phyloP scores from a whole-genome alignment of 169 alveolate genomes.

The Besnoitia besnoiti region DNA sequence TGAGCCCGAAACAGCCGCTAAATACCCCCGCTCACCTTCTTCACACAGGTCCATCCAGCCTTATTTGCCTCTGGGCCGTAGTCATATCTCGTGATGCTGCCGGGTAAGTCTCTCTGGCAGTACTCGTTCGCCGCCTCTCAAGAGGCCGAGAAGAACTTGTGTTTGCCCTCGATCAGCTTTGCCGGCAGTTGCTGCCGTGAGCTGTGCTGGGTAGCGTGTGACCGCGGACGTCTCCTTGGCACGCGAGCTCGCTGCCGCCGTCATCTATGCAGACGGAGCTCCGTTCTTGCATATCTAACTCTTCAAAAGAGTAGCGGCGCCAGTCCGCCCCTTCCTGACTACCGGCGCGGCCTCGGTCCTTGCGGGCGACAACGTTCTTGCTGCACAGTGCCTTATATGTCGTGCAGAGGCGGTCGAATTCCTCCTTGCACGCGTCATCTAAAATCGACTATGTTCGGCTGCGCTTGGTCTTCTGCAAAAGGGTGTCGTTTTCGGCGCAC shows the following conservation, averaged over 20 bases:
- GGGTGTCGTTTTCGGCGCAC: constrained; percentile 1
- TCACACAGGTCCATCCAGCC: background rate
- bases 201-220: background rate
- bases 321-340: background rate
- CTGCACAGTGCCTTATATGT: background rate
- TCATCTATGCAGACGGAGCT: background rate
- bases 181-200: background rate
- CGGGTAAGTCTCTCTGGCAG: background rate
- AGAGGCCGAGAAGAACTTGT: background rate
- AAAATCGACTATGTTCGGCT: background rate
- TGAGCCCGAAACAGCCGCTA: background rate
- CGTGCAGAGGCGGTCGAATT: background rate
- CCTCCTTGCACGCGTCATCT: constrained; percentile 15
- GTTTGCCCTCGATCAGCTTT: background rate
- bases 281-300: background rate
- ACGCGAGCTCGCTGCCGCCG: constrained; percentile 3
- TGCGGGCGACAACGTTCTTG: constrained; percentile 7
- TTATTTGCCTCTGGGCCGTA: background rate
- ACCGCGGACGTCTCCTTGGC: background rate
- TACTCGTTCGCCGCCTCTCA: background rate
- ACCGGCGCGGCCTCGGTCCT: constrained; percentile 10
- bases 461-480: constrained; percentile 15
- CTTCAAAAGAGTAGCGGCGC: background rate
- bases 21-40: background rate
- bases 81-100: background rate